Evolutionary conservation across 2,329 filamentous ascomycete genomes (phyloP).

Genomic region (Aspergillus eucalypticola): DNA sequence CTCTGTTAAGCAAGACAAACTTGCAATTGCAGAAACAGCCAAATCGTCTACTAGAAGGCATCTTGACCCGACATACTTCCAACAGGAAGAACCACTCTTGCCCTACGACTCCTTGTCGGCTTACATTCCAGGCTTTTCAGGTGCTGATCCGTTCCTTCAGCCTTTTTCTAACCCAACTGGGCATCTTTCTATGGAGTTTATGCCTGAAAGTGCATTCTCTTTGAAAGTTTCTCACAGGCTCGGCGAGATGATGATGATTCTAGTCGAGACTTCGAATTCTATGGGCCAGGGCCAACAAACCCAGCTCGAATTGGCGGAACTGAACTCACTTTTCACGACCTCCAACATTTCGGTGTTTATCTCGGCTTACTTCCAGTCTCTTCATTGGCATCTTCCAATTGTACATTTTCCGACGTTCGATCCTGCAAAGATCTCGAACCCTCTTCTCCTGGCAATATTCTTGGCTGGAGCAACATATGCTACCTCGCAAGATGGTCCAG

Average conservation of each 20-base stretch:
- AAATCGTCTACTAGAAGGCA: slow-evolving; percentile 30
- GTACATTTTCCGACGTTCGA: slow-evolving; percentile 36
- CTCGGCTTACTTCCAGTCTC: slow-evolving; percentile 33
- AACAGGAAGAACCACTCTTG: slow-evolving; percentile 29
- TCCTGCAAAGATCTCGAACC: slow-evolving; percentile 27
- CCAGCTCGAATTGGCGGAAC: slow-evolving; percentile 19
- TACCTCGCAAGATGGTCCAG: slow-evolving; percentile 19
- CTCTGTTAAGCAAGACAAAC: slow-evolving; percentile 26
- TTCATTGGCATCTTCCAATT: slow-evolving; percentile 35
- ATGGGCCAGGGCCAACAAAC: slow-evolving; percentile 16
- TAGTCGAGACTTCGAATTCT: slow-evolving; percentile 32
- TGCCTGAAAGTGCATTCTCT: slow-evolving; percentile 13
- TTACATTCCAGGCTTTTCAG: slow-evolving; percentile 16
- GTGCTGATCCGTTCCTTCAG: slow-evolving; percentile 16
- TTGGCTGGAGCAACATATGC: slow-evolving; percentile 31
- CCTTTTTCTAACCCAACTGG: slow-evolving; percentile 17
- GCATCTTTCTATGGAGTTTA: slow-evolving; percentile 19
- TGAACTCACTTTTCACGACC: slow-evolving; percentile 26
- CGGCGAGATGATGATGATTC: slow-evolving; percentile 26
- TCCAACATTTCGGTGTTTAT: slow-evolving; percentile 31
- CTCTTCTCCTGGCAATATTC: slow-evolving; percentile 31
- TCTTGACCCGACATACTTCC: slow-evolving; percentile 28
- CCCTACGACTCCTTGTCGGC: slow-evolving; percentile 21
- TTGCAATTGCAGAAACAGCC: slow-evolving; percentile 35
- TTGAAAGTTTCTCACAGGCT: slow-evolving; percentile 28